Conservation (phyloP, 1,284 basidiomycete genomes). For the Golubevia sp. region DNA sequence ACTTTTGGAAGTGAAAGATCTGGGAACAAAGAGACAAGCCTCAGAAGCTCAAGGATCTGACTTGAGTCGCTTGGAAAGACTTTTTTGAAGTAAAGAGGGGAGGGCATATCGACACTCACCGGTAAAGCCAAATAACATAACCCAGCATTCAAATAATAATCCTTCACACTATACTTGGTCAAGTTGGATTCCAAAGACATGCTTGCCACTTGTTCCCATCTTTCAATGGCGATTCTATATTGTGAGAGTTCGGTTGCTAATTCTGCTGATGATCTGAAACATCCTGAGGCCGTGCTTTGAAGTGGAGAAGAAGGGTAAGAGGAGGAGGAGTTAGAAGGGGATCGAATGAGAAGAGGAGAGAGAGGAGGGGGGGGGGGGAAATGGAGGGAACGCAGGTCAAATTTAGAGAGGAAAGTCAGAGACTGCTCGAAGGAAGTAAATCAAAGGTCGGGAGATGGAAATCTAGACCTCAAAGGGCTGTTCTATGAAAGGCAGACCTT, state of each 20-base stretch:
- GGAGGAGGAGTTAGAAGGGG: constrained; percentile 13
- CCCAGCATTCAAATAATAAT: constrained; percentile 88
- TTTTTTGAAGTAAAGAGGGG: constrained; percentile 1
- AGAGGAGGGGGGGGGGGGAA: not conserved
- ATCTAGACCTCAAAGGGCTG: too few species aligned
- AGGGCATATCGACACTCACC: constrained; percentile 65
- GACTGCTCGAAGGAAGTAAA: too few species aligned
- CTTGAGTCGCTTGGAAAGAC: not conserved
- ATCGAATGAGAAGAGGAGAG: constrained; percentile 8
- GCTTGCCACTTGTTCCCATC: constrained; percentile 87
- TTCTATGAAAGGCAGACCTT: too few species aligned
- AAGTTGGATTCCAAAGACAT: constrained; percentile 80
- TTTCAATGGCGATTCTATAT: constrained; percentile 81
- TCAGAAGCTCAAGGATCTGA: too few species aligned
- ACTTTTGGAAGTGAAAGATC: not conserved
- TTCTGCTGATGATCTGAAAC: constrained; percentile 95
- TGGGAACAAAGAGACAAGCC: not conserved
- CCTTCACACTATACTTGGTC: constrained; percentile 98
- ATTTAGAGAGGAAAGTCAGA: not conserved
- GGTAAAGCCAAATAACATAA: constrained; percentile 88
- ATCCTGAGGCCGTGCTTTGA: constrained; percentile 79
- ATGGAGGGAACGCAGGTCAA: not conserved
- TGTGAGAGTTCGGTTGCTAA: constrained; percentile 86
- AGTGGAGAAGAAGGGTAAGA: not conserved
- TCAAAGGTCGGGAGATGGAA: too few species aligned